Conservation (phyloP, 106 monocot genomes). For the Amphibolis antarctica region DNA sequence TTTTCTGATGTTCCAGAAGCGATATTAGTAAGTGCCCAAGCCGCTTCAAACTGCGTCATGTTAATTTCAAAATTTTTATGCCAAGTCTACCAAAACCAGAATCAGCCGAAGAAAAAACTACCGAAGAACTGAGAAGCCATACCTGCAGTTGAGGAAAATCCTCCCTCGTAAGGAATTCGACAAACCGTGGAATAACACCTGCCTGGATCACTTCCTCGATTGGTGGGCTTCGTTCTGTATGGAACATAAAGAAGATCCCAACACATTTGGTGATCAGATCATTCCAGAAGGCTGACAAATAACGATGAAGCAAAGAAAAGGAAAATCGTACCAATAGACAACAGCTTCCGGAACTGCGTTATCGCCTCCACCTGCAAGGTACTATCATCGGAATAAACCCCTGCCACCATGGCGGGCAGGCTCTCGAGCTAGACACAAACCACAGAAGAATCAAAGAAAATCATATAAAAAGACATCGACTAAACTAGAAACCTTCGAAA, state of each 20-base stretch:
- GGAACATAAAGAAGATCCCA: not conserved
- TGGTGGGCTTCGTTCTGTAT: conserved; percentile 54
- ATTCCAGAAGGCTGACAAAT: not conserved
- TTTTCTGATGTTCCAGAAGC: conserved; percentile 29
- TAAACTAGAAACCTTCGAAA: conserved; percentile 1
- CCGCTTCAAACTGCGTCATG: conserved; percentile 19
- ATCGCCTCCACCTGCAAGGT: conserved; percentile 30
- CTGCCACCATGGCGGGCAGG: conserved; percentile 30
- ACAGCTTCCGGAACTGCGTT: conserved; percentile 35
- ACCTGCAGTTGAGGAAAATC: conserved; percentile 30
- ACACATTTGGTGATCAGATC: not conserved
- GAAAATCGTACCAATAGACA: conserved; percentile 25
- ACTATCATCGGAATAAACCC: conserved; percentile 29
- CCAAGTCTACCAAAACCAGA: not conserved
- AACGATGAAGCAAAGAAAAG: not conserved
- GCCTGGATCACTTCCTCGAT: conserved; percentile 36
- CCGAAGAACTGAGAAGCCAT: not conserved
- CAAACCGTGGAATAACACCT: conserved; percentile 24
- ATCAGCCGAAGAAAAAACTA: not conserved
- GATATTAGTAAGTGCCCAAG: conserved; percentile 28
- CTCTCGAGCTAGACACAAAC: conserved; percentile 27
- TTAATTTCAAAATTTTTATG: not conserved
- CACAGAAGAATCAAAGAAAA: not conserved
- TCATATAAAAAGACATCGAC: not conserved
- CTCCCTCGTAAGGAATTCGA: conserved; percentile 27